phyloP scores from a whole-genome alignment of 176 grass and related monocot genomes.

The Ensete ventricosum region DNA sequence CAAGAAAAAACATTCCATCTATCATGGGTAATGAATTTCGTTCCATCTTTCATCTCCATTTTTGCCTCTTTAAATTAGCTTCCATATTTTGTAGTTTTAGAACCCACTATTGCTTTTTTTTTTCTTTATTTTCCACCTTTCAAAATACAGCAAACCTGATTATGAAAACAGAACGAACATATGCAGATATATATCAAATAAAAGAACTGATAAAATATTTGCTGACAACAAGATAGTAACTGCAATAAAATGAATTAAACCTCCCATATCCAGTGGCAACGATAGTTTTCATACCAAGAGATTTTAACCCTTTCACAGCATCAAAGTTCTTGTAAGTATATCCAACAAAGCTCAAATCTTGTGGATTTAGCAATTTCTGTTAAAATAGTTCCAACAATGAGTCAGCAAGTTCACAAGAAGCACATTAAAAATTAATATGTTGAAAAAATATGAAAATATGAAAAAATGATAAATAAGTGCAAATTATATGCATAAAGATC shows the following conservation, averaged over 20 bases:
- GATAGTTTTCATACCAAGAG: slow-evolving; percentile 36
- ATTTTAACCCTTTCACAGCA: slow-evolving; percentile 80
- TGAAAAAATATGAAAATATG: not conserved
- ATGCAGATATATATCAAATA: too few relatives aligned
- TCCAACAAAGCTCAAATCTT: slow-evolving; percentile 97
- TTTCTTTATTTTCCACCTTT: too few relatives aligned
- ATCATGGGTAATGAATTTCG: too few relatives aligned
- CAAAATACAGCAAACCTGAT: too few relatives aligned
- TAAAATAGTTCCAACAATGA: not conserved
- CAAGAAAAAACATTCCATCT: too few relatives aligned
- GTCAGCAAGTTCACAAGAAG: not conserved
- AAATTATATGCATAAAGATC: not conserved
- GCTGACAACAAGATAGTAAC: not conserved
- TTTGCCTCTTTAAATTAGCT: too few relatives aligned
- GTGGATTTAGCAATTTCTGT: slow-evolving; percentile 72
- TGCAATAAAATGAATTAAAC: not conserved
- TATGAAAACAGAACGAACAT: too few relatives aligned
- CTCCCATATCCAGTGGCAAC: not conserved
- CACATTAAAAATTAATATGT: not conserved
- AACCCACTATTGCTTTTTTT: too few relatives aligned
- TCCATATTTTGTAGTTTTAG: too few relatives aligned
- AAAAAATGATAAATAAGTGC: not conserved
- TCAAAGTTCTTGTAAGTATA: slow-evolving; percentile 99
- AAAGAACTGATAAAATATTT: not conserved
- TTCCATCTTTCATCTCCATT: too few relatives aligned